Percentiles rank a stretch among this genome's conserved stretches.
Conservation (phyloP, 208 protist genomes). For the Leishmania aethiopica region DNA sequence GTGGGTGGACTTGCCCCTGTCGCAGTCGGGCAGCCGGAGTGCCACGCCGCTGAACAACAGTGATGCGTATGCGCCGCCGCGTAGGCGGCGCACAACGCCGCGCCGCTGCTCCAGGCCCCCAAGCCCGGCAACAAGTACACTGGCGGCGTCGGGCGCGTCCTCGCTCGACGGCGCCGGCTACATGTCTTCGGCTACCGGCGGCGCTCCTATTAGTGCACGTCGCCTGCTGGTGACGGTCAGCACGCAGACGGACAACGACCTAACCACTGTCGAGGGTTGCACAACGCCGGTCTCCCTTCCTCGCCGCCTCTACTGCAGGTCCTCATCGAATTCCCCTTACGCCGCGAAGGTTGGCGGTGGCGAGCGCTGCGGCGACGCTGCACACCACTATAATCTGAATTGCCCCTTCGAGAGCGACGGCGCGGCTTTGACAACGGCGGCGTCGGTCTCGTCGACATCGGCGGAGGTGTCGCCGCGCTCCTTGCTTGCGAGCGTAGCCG, state of each 20-base stretch:
- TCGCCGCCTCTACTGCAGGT: not conserved
- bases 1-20: slow-evolving; percentile 45
- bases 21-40: slow-evolving; percentile 29
- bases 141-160: slow-evolving; percentile 37
- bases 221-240: slow-evolving; percentile 21
- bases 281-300: not conserved
- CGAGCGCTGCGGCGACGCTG: not conserved
- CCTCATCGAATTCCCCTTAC: not conserved
- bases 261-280: not conserved
- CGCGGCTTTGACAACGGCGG: not conserved
- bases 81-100: slow-evolving; percentile 43
- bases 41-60: slow-evolving; percentile 23
- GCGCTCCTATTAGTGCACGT: slow-evolving; percentile 6
- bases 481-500: slow-evolving; percentile 5
- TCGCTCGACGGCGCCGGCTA: slow-evolving; percentile 23
- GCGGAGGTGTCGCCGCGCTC: slow-evolving; percentile 31
- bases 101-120: slow-evolving; percentile 36
- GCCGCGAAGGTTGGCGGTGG: not conserved
- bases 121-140: slow-evolving; percentile 42
- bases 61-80: slow-evolving; percentile 25
- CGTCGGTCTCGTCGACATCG: slow-evolving; percentile 29
- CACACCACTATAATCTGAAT: not conserved
- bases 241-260: slow-evolving; percentile 25
- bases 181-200: slow-evolving; percentile 5
- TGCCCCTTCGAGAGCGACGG: not conserved